Evolutionary conservation across 1,284 basidiomycete genomes (phyloP).

Genomic region (Ganoderma sp.): DNA sequence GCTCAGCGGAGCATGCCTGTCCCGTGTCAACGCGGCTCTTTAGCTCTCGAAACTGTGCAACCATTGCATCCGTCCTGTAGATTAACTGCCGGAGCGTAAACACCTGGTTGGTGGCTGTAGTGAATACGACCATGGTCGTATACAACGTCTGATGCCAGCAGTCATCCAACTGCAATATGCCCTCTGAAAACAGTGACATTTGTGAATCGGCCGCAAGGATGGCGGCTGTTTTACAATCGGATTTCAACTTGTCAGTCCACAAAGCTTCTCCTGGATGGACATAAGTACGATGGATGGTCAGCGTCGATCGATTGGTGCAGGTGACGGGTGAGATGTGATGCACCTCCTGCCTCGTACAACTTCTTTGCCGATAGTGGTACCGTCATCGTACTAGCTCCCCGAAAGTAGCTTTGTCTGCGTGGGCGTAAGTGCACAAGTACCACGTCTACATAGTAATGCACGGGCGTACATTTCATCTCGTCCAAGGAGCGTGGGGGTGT

Average conservation of each 20-base stretch:
- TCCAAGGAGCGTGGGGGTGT: constrained; percentile 17
- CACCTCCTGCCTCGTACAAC: neutral
- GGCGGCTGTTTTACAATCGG: neutral
- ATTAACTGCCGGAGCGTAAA: neutral
- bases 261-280: neutral
- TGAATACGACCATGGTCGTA: neutral
- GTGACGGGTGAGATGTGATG: neutral
- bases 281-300: neutral
- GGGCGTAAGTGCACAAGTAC: neutral
- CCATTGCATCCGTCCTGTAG: neutral
- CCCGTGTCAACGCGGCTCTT: neutral
- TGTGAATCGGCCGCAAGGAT: neutral
- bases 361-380: neutral
- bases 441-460: neutral
- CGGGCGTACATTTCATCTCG: neutral
- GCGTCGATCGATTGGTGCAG: neutral
- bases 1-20: neutral
- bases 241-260: neutral
- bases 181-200: neutral
- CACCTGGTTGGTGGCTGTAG: neutral
- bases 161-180: neutral
- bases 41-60: neutral
- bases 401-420: neutral
- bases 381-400: constrained; percentile 1
- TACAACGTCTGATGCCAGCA: neutral